Base-by-base conservation (phyloP, 2,329 filamentous ascomycete genomes). In the Triangularia setosa region DNA sequence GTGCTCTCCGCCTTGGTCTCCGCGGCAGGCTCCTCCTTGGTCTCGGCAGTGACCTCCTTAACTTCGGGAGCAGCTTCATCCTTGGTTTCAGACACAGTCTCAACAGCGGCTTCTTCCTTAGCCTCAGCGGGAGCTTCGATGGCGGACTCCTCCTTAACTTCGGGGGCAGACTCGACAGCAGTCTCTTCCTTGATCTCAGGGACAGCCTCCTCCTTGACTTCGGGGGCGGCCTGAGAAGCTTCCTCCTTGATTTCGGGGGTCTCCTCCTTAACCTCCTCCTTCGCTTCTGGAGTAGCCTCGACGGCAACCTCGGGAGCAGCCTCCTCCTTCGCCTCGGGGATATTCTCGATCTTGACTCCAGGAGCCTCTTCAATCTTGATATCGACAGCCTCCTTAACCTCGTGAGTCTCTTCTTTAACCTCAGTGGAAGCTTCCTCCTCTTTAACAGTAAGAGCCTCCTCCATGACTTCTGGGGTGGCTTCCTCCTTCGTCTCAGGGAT, bases 41-140 rank as follows among this genome's bases (percentile, higher is more conserved):
- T 33, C 52, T 64, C 62, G 9, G 63, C 14, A 23, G 58, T 6
- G 21, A 12, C 48, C 18, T 61, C 58, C 53, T 61, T 56, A 21
- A 21, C 21, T 30, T 40, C 59, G 14, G 30, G 3, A 21, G 53
- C 44, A 28, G 44, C 40, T 40, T 60, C 33, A 12, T 40, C 52
- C 7, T 61, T 27, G 16, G 23, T 35, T 21, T 40, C 35, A 14
- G 25, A 35, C 14, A 53, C 35, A 11, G 56, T 44, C 25, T 62
- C 21, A 12, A 4, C 55, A 12, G 23, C 21, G 7, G 58, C 2
- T 24, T 60, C 64, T 21, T 18, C 18, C 25, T 54, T 25, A 14
- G 18, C 27, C 18, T 44, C 35, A 18, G 23, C 55, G 18, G 44
- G 28, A 1, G 55, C 59, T 18, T 62, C 25, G 7, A 4, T 44